Base-by-base conservation (phyloP, 306 rosid genomes). In the Hippophae gyantsensis region DNA sequence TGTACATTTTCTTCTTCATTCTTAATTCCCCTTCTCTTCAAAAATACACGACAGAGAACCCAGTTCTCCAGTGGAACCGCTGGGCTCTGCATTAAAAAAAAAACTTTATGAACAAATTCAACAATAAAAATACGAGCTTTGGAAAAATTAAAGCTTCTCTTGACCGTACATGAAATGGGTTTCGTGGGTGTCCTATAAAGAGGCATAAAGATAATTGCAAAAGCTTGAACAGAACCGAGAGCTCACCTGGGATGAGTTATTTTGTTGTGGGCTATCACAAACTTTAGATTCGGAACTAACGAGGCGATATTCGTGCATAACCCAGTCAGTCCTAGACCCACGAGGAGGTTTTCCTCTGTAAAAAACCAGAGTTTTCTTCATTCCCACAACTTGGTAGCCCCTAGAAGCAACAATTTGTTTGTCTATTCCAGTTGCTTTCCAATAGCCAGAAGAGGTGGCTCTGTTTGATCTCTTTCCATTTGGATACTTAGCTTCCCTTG, bases 361-460 rank as follows among this genome's bases (percentile, higher is more conserved):
- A 74, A 92, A 92, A 75, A 92, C 99, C 48, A 92, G 78, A 63
- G 99, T 92, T 72, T 92, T 92, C 77, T 92, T 92, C 85, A 85
- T 74, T 51, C 99, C 99, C 23, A 81, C 95, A 48, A 78, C 72
- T 10, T 70, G 78, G 64, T 67, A 67, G 38, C 79, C 82, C 56
- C 70, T 85, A 0, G 82, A 76, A 25, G 61, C 62, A 10, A 71
- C 9, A 11, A 92, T 81, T 56, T 83, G 86, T 64, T 86, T 92
- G 86, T 92, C 99, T 9, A 88, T 60, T 0, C 99, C 99, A 6
- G 99, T 92, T 7, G 99, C 99, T 42, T 92, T 92, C 99, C 99
- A 92, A 54, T 92, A 92, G 5, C 99, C 99, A 0, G 99, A 80
- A 45, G 58, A 58, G 0, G 99, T 88, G 3, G 97, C 99, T 74